Evolutionary conservation across 306 rosid genomes (phyloP).

Genomic region (Lathyrus oleraceus): DNA sequence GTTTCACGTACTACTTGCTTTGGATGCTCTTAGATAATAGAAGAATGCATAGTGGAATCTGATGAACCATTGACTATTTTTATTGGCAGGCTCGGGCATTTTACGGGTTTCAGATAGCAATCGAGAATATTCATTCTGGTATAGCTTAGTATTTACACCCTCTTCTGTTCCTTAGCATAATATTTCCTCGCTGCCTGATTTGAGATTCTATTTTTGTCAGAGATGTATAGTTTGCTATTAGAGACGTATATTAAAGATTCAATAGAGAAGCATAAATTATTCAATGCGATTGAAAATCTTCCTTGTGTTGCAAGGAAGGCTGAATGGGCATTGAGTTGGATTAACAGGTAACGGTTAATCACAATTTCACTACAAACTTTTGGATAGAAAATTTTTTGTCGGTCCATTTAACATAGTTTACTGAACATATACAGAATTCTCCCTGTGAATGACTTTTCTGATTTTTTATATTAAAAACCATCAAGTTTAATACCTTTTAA

Average conservation of each 20-base stretch:
- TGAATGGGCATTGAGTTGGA: constrained; percentile 89
- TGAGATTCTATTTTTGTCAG: constrained; percentile 50
- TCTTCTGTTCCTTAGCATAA: constrained; percentile 21
- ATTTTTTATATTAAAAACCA: background rate
- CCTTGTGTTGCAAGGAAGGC: constrained; percentile 87
- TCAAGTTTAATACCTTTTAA: background rate
- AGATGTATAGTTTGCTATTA: constrained; percentile 91
- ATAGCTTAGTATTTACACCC: constrained; percentile 32
- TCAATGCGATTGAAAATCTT: constrained; percentile 80
- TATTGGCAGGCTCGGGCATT: constrained; percentile 80
- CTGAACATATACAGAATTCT: background rate
- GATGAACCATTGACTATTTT: constrained; percentile 31
- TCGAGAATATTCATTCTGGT: constrained; percentile 96
- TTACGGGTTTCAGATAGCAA: constrained; percentile 91
- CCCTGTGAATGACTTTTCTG: background rate
- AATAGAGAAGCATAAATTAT: constrained; percentile 74
- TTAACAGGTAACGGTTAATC: constrained; percentile 53
- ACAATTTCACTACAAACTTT: background rate
- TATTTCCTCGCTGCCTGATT: constrained; percentile 32
- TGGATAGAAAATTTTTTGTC: background rate
- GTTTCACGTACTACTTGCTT: constrained; percentile 27
- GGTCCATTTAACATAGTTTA: background rate
- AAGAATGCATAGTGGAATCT: constrained; percentile 1
- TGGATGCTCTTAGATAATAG: background rate
- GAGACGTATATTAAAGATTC: constrained; percentile 90